Base-by-base conservation (phyloP, 805 yeast species). In the Zygosaccharomyces bisporus region DNA sequence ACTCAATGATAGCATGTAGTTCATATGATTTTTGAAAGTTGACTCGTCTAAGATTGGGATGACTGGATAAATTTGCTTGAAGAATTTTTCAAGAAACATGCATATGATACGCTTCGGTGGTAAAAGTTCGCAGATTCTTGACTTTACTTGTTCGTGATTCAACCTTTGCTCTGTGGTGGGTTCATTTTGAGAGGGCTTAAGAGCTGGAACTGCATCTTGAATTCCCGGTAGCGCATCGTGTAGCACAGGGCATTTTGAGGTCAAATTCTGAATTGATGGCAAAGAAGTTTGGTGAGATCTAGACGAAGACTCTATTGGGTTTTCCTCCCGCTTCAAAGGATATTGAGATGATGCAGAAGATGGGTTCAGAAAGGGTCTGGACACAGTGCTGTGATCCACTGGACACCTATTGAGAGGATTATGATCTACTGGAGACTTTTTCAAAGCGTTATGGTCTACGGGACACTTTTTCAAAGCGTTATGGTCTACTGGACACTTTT, bases 11-110 rank as follows among this genome's bases (percentile, higher is more conserved):
- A 62, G 45, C 25, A 64, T 64, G 41, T 58, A 59, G 39, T 48
- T 53, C 21, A 59, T 55, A 46, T 61, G 67, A 23, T 50, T 47
- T 41, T 58, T 62, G 68, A 67, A 41, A 53, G 65, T 57, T 41
- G 49, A 57, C 43, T 83, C 87, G 60, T 83, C 88, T 25, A 83
- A 63, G 49, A 75, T 79, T 2, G 93, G 90, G 53, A 83, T 69
- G 45, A 75, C 80, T 10, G 85, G 75, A 57, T 84, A 84, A 4
- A 83, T 63, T 25, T 72, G 69, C 8, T 70, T 71, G 57, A 83
- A 83, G 50, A 77, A 83, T 50, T 80, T 67, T 46, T 80, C 78
- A 21, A 83, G 64, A 39, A 80, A 66, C 35, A 72, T 55, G 77
- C 84, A 77, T 6, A 81, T 69, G 1, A 78, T 71, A 45, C 69